Evolutionary conservation across 2,329 filamentous ascomycete genomes (phyloP).

Genomic region (Talaromyces atroroseus): DNA sequence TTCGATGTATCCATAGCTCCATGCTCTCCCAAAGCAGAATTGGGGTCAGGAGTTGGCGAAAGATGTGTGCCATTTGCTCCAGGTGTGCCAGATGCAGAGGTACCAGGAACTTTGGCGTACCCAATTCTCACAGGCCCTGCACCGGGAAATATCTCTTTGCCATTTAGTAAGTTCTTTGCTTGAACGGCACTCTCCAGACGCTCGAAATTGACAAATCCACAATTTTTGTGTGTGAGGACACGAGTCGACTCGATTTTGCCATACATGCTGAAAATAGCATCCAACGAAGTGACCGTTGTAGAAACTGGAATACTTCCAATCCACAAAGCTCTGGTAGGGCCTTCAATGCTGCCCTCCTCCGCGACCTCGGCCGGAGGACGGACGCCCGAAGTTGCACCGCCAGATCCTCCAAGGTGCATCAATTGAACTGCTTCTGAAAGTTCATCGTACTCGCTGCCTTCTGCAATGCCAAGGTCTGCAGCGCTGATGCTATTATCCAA

Average conservation of each 20-base stretch:
- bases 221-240: constrained; percentile 97
- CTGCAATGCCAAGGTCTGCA: constrained; percentile 66
- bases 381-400: constrained; percentile 52
- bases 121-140: constrained; percentile 93
- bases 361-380: constrained; percentile 59
- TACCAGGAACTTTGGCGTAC: constrained; percentile 91
- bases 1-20: constrained; percentile 26
- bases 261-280: constrained; percentile 92
- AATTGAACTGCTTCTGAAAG: constrained; percentile 76
- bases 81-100: constrained; percentile 71
- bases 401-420: constrained; percentile 56
- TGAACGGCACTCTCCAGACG: constrained; percentile 82
- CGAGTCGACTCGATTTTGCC: constrained; percentile 85
- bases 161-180: constrained; percentile 82
- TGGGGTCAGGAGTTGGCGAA: constrained; percentile 86
- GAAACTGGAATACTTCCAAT: constrained; percentile 96
- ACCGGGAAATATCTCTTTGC: constrained; percentile 96
- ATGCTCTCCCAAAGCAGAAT: constrained; percentile 39
- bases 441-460: constrained; percentile 73
- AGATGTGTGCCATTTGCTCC: constrained; percentile 82
- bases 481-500: constrained; percentile 71
- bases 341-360: constrained; percentile 77
- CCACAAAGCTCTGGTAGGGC: constrained; percentile 90
- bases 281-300: constrained; percentile 89
- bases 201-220: constrained; percentile 97